Conservation (phyloP, 2,329 filamentous ascomycete genomes). For the Cercospora sojina region DNA sequence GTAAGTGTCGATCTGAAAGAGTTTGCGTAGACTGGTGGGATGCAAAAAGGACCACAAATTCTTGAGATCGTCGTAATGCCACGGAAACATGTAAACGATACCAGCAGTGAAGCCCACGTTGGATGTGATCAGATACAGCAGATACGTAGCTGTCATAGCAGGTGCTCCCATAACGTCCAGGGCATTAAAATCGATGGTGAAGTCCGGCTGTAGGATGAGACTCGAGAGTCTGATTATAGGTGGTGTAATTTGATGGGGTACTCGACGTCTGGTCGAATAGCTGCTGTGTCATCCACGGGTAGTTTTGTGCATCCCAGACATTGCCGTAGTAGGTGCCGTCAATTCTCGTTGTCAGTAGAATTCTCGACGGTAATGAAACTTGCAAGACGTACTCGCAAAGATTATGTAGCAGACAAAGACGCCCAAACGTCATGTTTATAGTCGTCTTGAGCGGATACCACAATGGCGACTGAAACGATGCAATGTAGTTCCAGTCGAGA, state of each 20-base stretch:
- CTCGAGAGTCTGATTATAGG: conserved; percentile 47
- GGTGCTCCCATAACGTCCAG: conserved; percentile 44
- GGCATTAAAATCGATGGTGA: conserved; percentile 41
- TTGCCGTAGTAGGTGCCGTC: conserved; percentile 44
- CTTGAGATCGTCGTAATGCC: conserved; percentile 41
- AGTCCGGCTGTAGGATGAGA: conserved; percentile 43
- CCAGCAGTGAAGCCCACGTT: conserved; percentile 52
- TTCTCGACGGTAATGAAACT: neutral
- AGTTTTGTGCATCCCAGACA: conserved; percentile 43
- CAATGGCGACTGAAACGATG: conserved; percentile 22
- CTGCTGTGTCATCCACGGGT: conserved; percentile 47
- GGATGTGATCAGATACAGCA: conserved; percentile 45
- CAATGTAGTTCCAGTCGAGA: conserved; percentile 50
- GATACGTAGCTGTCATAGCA: conserved; percentile 41
- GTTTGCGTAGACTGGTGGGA: conserved; percentile 28
- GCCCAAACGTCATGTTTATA: conserved; percentile 12
- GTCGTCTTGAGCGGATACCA: conserved; percentile 14
- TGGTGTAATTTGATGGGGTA: conserved; percentile 39
- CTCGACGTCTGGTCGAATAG: conserved; percentile 42
- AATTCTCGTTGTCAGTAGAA: neutral
- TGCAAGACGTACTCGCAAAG: conserved; percentile 10
- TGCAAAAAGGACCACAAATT: conserved; percentile 37
- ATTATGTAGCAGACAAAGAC: conserved; percentile 25
- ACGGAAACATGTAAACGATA: conserved; percentile 44
- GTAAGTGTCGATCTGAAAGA: conserved; percentile 24